Conservation (phyloP, 2,329 filamentous ascomycete species). For the Alternaria solani region DNA sequence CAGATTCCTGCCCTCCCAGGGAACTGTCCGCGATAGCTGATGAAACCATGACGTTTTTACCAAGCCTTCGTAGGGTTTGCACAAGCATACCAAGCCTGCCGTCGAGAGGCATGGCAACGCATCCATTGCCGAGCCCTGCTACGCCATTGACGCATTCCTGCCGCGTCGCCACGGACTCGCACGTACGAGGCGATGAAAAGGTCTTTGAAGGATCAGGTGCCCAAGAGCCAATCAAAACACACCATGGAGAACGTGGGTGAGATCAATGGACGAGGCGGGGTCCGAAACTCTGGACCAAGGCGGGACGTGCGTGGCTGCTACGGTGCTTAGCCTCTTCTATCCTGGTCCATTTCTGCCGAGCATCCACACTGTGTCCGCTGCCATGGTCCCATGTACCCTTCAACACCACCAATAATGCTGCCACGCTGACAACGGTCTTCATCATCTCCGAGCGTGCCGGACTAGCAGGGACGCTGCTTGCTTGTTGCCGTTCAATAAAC, state of each 20-base stretch:
- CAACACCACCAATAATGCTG: conserved; percentile 1
- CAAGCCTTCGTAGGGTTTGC: conserved; percentile 21
- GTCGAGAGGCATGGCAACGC: conserved; percentile 12
- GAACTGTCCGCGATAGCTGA: neutral
- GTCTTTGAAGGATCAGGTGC: conserved; percentile 10
- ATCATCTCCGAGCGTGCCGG: neutral
- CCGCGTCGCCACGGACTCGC: conserved; percentile 9
- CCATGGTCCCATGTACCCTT: conserved; percentile 7
- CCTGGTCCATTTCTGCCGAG: conserved; percentile 7
- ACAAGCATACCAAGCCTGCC: conserved; percentile 30
- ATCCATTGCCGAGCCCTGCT: neutral
- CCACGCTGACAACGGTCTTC: conserved; percentile 7
- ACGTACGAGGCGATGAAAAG: conserved; percentile 9
- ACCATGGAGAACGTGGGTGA: conserved; percentile 15
- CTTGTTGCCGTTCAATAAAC: neutral
- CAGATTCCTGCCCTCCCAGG: conserved; percentile 7
- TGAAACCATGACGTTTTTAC: conserved; percentile 18
- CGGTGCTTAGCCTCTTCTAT: neutral
- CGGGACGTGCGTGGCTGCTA: conserved; percentile 7
- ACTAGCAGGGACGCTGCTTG: neutral
- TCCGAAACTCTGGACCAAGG: conserved; percentile 9
- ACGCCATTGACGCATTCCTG: conserved; percentile 13
- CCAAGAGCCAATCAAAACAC: conserved; percentile 24
- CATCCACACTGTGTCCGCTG: conserved; percentile 7
- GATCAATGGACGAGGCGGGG: conserved; percentile 19